These are phyloP conservation scores for Ceratocystis albifundus DNA, from an alignment of 2,329 filamentous ascomycete genomes.

Conservation along the genomic window DNA sequence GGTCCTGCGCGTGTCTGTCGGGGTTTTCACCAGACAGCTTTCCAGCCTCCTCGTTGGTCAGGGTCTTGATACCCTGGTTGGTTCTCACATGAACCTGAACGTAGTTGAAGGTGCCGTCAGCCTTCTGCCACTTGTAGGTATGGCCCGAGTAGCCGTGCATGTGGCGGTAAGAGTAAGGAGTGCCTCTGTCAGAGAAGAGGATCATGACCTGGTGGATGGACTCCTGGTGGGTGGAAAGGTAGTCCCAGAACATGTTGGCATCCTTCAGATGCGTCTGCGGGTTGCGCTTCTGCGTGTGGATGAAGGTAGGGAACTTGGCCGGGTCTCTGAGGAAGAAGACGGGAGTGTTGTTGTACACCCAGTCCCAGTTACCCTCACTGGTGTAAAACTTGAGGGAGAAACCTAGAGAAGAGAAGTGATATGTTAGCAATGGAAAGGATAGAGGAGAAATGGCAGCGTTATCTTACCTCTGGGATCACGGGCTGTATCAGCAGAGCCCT, in stretches of 20 bases:
- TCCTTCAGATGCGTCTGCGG: slow-evolving; percentile 60
- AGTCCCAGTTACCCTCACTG: slow-evolving; percentile 59
- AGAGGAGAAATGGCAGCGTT: not conserved
- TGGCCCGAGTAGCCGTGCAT: slow-evolving; percentile 60
- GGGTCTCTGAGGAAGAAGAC: slow-evolving; percentile 68
- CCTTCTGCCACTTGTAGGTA: slow-evolving; percentile 55
- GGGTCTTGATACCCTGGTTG: slow-evolving; percentile 49
- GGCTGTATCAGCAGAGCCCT: slow-evolving; percentile 58
- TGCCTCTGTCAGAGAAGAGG: slow-evolving; percentile 55
- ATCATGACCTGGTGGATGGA: slow-evolving; percentile 53
- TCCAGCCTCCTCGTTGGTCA: slow-evolving; percentile 46
- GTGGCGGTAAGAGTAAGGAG: slow-evolving; percentile 51
- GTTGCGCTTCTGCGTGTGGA: slow-evolving; percentile 67
- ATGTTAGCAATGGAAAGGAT: not conserved
- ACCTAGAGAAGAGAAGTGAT: slow-evolving; percentile 30
- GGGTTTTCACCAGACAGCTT: slow-evolving; percentile 46
- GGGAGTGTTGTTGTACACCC: slow-evolving; percentile 66
- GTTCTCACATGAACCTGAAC: slow-evolving; percentile 54
- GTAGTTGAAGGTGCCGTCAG: slow-evolving; percentile 54
- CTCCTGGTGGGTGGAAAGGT: slow-evolving; percentile 49
- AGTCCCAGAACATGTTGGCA: slow-evolving; percentile 46
- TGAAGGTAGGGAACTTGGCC: slow-evolving; percentile 62
- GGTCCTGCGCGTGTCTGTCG: slow-evolving; percentile 51
- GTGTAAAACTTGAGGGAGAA: slow-evolving; percentile 63
- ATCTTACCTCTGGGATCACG: slow-evolving; percentile 53